Base-by-base conservation (phyloP, 2,329 filamentous ascomycete species). In the Claviceps spartinae region DNA sequence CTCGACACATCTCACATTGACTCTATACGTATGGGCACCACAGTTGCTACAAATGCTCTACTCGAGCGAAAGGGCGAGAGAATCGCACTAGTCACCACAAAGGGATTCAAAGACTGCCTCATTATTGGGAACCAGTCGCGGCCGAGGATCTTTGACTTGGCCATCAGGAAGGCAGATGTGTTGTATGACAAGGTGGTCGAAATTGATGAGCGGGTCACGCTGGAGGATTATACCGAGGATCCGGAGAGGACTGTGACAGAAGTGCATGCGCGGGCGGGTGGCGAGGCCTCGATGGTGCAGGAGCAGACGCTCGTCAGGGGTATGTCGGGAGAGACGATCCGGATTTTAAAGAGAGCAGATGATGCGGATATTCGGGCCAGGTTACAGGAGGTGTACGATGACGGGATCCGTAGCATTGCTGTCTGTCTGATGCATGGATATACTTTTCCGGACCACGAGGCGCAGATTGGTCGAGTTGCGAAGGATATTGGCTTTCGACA, bases 11-110 rank as follows among this genome's bases (percentile, higher is more conserved):
- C 61, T 0, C 59, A 64, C 11, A 64, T 72, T 40, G 81, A 85
- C 62, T 84, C 79, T 52, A 87, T 88, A 60, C 79, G 85, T 22
- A 88, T 88, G 83, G 85, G 85, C n/a, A 88, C 85, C 0, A 88
- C 85, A 0, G 85, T 88, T 2, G 85, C 85, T 1, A 88, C 85
- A 0, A 88, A 88, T 63, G 85, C 85, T 1, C 67, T 88, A n/a
- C 68, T 88, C 1, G 85, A 88, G 62, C 70, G 84, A 42, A 88
- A 88, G 63, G 85, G 85, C 24, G 83, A 86, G 58, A 75, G 75
- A 41, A 82, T 85, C 56, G 85, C 83, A 0, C 74, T 88, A 59
- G 72, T 88, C 1, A 81, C 84, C 0, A 87, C 83, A 1, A 82
- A 79, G 52, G 85, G 85, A 0, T 88, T 88, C 69, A 79, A 80